Percentiles rank a stretch among this genome's conserved stretches.
These are phyloP conservation scores for Echinochloa phyllopogon DNA, from an alignment of 176 grass and related monocot genomes.

Conservation along the genomic window DNA sequence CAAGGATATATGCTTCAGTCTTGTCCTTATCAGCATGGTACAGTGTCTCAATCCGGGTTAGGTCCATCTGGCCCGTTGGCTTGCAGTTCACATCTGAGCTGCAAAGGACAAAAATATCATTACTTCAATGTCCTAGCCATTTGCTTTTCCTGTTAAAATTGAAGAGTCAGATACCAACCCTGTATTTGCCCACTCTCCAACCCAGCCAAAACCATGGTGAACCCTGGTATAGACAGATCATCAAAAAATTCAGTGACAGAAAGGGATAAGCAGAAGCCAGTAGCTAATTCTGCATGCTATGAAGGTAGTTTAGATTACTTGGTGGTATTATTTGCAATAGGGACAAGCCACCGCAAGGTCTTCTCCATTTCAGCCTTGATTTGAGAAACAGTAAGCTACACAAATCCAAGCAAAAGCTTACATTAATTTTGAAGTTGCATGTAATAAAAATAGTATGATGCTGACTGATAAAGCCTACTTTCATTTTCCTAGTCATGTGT, in stretches of 20 bases:
- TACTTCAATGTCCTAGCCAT: background rate
- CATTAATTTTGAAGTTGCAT: slow-evolving; percentile 32
- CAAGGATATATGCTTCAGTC: slow-evolving; percentile 82
- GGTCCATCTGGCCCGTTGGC: slow-evolving; percentile 67
- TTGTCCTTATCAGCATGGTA: slow-evolving; percentile 97
- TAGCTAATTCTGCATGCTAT: slow-evolving; percentile 39
- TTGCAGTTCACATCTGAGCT: slow-evolving; percentile 86
- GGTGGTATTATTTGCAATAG: slow-evolving; percentile 90
- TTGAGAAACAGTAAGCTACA: slow-evolving; percentile 76
- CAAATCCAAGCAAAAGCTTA: slow-evolving; percentile 38
- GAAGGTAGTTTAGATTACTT: slow-evolving; percentile 66
- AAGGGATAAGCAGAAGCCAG: slow-evolving; percentile 14
- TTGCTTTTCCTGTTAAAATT: slow-evolving; percentile 12
- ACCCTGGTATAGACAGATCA: slow-evolving; percentile 56
- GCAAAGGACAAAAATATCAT: slow-evolving; percentile 33
- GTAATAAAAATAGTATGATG: slow-evolving; percentile 15
- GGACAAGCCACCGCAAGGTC: slow-evolving; percentile 80
- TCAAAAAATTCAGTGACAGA: slow-evolving; percentile 37
- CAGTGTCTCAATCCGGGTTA: slow-evolving; percentile 87
- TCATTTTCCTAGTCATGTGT: slow-evolving; percentile 15
- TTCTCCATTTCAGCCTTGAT: slow-evolving; percentile 99
- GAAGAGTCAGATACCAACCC: slow-evolving; percentile 56
- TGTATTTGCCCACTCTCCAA: slow-evolving; percentile 88
- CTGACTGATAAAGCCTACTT: slow-evolving; percentile 33
- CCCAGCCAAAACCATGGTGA: slow-evolving; percentile 93